Evolutionary conservation across 352 stramenopile genomes (phyloP).

Genomic region (Pythium monospermum): DNA sequence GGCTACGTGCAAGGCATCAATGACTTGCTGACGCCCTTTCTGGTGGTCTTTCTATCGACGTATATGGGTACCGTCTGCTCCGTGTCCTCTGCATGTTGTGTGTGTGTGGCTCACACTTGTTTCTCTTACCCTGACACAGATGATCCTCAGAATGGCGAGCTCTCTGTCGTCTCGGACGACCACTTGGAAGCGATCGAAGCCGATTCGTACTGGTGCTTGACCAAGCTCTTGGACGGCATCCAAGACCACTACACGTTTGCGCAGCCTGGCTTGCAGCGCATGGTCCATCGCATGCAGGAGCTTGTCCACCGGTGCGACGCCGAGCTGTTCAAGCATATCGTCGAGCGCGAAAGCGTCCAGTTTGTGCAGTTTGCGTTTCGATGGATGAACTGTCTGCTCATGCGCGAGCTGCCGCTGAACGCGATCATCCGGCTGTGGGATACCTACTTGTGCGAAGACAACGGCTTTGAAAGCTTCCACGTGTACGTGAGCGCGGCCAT

Average conservation of each 20-base stretch:
- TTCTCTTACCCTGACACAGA: constrained; percentile 18
- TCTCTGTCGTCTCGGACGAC: constrained; percentile 57
- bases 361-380: constrained; percentile 99
- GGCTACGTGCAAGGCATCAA: constrained; percentile 99
- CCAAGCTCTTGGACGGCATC: constrained; percentile 97
- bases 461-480: constrained; percentile 99
- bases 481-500: constrained; percentile 99
- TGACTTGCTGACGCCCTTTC: constrained; percentile 96
- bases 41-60: constrained; percentile 95
- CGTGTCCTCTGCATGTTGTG: background rate
- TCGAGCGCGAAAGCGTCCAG: constrained; percentile 91
- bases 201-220: constrained; percentile 99
- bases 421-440: constrained; percentile 98
- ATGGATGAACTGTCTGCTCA: constrained; percentile 99
- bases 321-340: constrained; percentile 92
- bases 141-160: constrained; percentile 68
- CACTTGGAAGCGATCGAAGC: constrained; percentile 90
- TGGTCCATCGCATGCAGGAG: constrained; percentile 97
- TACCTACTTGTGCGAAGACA: constrained; percentile 98
- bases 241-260: constrained; percentile 99
- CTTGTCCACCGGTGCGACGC: constrained; percentile 95
- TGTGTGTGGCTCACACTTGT: constrained; percentile 3
- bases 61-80: constrained; percentile 48
- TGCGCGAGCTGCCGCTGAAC: constrained; percentile 94
- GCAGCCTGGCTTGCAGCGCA: constrained; percentile 97